Evolutionary conservation across 148 eudicot genomes (phyloP), one percentile per base, ranked within the genome.

Genomic region (Tetragonia tetragonoides): DNA sequence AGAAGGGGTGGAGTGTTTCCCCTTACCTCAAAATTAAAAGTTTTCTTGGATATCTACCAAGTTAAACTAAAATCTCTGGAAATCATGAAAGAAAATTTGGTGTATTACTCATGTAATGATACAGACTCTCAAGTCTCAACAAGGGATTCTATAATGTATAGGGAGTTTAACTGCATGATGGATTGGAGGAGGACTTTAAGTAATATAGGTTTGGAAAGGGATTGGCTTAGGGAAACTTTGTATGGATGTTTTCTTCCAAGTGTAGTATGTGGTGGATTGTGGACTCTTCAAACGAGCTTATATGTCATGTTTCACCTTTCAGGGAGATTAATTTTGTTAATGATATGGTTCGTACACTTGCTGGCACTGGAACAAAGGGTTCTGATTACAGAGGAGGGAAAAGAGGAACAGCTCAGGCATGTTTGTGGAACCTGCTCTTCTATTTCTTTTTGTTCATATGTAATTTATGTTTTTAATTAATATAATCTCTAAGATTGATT

Each of bases 281-380:
- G 57, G 54, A 63, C 28, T 40, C 44, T 74, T 68, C 38, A 80
- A 57, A 40, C 41, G 42, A 3, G 37, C 66, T 56, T n/a, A 6
- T n/a, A 49, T 49, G 16, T 69, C n/a, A 78, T 63, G 49, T 68
- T 53, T 77, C 56, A 38, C 24, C 56, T 78, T 78, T 70, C 85
- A 95, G 99, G 87, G 96, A 91, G 88, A 78, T 95, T 87, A 90
- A 95, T 85, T 95, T 95, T 88, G 99, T 92, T 21, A 79, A 87
- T 69, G 99, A 95, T 84, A 86, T 74, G 44, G 99, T 95, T 73
- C 87, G 79, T 77, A 95, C 99, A 21, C 89, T 95, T 72, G 97
- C 99, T 85, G 99, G 99, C 76, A 91, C 92, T 84, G 99, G 97
- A 70, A 88, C 91, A 54, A 95, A 95, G 85, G 99, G 99, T 68